These are phyloP conservation scores for Hericium alpestre DNA, from an alignment of 768 basidiomycete species.

Conservation along the genomic window DNA sequence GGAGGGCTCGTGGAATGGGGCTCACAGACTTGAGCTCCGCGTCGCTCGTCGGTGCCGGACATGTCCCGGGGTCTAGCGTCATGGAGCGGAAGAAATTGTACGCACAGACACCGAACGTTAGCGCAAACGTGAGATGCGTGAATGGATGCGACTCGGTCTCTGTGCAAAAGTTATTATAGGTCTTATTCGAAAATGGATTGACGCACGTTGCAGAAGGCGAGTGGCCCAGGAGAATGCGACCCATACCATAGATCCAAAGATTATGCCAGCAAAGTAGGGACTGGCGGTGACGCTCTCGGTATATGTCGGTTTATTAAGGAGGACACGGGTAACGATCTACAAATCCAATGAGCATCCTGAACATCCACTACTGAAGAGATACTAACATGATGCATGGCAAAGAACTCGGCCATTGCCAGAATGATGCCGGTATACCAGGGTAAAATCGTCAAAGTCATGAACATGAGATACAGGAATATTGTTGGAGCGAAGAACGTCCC, in stretches of 20 bases:
- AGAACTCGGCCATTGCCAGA: constrained; percentile 78
- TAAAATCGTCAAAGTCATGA: constrained; percentile 69
- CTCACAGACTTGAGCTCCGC: constrained; percentile 79
- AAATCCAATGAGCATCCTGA: constrained; percentile 2
- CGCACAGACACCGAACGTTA: constrained; percentile 58
- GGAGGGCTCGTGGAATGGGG: constrained; percentile 1
- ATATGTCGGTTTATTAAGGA: constrained; percentile 72
- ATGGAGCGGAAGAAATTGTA: constrained; percentile 91
- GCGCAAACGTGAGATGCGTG: constrained; percentile 65
- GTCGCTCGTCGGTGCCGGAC: constrained; percentile 72
- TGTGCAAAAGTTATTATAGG: constrained; percentile 19
- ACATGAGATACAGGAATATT: constrained; percentile 72
- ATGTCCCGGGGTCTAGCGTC: constrained; percentile 81
- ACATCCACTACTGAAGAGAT: background rate
- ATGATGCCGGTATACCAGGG: constrained; percentile 87
- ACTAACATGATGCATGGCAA: constrained; percentile 87
- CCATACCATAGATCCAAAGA: constrained; percentile 78
- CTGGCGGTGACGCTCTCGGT: constrained; percentile 78
- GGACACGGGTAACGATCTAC: constrained; percentile 74
- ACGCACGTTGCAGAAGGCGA: constrained; percentile 60
- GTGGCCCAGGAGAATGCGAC: constrained; percentile 76
- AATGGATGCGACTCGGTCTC: constrained; percentile 71
- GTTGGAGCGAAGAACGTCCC: constrained; percentile 72
- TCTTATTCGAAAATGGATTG: background rate
- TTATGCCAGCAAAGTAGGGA: constrained; percentile 91